Percentiles rank a stretch among this genome's conserved stretches.
These are phyloP conservation scores for Plenodomus biglobosus DNA, from an alignment of 2,329 filamentous ascomycete species.

Conservation along the genomic window DNA sequence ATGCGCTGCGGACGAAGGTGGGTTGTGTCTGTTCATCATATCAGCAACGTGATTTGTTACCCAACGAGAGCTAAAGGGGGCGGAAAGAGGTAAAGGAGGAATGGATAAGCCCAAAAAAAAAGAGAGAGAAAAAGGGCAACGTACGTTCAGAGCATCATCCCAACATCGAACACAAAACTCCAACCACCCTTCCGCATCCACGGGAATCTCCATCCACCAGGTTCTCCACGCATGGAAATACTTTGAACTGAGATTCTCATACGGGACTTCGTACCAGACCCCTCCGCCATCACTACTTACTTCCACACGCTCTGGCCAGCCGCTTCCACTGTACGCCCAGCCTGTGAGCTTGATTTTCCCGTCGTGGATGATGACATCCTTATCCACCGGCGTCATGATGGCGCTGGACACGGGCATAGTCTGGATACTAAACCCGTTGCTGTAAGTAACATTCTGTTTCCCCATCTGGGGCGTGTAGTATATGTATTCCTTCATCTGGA, in stretches of 20 bases:
- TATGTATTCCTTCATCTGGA: conserved; percentile 66
- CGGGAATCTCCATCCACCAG: conserved; percentile 65
- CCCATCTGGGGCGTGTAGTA: conserved; percentile 70
- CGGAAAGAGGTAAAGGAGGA: too few species aligned
- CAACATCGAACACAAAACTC: conserved; percentile 49
- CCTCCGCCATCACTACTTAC: conserved; percentile 64
- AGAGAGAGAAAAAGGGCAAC: too few species aligned
- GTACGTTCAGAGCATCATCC: conserved; percentile 50
- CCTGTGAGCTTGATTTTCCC: conserved; percentile 59
- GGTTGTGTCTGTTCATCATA: conserved; percentile 43
- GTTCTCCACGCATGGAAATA: conserved; percentile 65
- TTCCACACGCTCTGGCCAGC: conserved; percentile 62
- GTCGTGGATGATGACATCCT: conserved; percentile 62
- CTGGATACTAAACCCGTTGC: conserved; percentile 66
- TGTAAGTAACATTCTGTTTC: conserved; percentile 64
- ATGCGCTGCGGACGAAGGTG: conserved; percentile 47
- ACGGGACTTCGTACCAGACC: conserved; percentile 65
- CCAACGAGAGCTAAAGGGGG: not conserved
- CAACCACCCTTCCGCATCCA: conserved; percentile 53
- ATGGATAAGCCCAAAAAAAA: too few species aligned
- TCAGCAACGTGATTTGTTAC: conserved; percentile 6
- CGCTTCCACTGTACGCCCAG: conserved; percentile 50
- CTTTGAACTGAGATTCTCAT: conserved; percentile 63
- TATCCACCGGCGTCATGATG: conserved; percentile 65
- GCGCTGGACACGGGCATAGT: conserved; percentile 71